A percentile compares a stretch with the other conserved stretches of the same genome.
Conservation (phyloP, 106 monocot genomes). For the Ottelia alismoides region DNA sequence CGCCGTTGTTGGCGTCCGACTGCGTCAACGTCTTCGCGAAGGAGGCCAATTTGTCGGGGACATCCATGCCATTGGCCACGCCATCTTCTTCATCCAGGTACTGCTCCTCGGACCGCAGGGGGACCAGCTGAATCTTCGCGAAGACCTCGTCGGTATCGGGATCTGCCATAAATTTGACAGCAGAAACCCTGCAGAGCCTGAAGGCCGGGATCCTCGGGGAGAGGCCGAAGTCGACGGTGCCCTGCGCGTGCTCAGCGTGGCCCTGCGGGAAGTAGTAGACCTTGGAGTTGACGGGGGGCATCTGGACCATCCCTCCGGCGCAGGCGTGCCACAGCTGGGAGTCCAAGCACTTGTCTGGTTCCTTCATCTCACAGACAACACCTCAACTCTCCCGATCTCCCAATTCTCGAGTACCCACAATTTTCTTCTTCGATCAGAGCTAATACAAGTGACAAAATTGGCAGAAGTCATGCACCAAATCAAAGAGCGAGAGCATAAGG, state of each 20-base stretch:
- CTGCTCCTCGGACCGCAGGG: constrained; percentile 8
- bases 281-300: constrained; percentile 15
- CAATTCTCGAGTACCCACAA: too few relatives aligned
- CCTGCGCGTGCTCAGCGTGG: constrained; percentile 23
- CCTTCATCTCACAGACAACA: too few relatives aligned
- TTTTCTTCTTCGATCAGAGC: too few relatives aligned
- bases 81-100: not conserved
- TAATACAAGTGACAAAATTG: too few relatives aligned
- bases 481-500: too few relatives aligned
- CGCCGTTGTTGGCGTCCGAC: constrained; percentile 27
- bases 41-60: constrained; percentile 11
- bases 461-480: too few relatives aligned
- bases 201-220: constrained; percentile 10
- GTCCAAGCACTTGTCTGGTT: constrained; percentile 15
- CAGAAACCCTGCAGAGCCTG: constrained; percentile 17
- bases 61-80: not conserved
- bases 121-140: constrained; percentile 16
- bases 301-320: constrained; percentile 28
- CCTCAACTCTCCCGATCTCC: too few relatives aligned
- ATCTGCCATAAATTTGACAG: constrained; percentile 18
- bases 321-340: constrained; percentile 27
- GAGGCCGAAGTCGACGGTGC: constrained; percentile 5
- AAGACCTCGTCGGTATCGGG: constrained; percentile 25
- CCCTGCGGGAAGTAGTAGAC: constrained; percentile 27
- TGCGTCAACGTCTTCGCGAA: constrained; percentile 29